A percentile compares a stretch with the other conserved stretches of the same genome.
These are phyloP conservation scores for Auriscalpium vulgare DNA, from an alignment of 768 basidiomycete genomes.

Conservation along the genomic window DNA sequence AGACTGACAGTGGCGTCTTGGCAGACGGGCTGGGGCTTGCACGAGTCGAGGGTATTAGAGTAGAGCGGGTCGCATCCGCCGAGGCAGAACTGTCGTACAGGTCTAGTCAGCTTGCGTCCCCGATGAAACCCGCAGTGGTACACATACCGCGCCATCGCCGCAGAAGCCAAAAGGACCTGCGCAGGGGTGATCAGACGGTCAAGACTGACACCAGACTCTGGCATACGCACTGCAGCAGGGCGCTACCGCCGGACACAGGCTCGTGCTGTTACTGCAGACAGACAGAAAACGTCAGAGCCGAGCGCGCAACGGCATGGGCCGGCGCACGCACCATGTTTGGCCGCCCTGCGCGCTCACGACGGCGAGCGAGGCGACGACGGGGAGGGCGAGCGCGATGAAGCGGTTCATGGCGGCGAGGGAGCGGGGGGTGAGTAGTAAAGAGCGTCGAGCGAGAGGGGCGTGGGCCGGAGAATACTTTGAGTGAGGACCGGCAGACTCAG, in stretches of 20 bases:
- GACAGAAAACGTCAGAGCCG: neutral
- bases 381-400: neutral
- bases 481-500: neutral
- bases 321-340: constrained; percentile 14
- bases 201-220: neutral
- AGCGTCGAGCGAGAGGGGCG: neutral
- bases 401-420: neutral
- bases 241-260: constrained; percentile 26
- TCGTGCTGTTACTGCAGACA: constrained; percentile 28
- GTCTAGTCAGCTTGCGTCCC: constrained; percentile 6
- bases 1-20: constrained; percentile 42
- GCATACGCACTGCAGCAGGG: constrained; percentile 38
- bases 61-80: constrained; percentile 81
- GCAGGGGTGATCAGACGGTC: neutral
- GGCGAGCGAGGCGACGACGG: constrained; percentile 5
- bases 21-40: constrained; percentile 67
- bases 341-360: constrained; percentile 16
- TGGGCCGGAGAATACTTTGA: neutral
- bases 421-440: neutral
- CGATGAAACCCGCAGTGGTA: neutral
- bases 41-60: constrained; percentile 58
- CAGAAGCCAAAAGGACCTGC: constrained; percentile 50
- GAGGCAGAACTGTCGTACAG: constrained; percentile 53
- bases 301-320: neutral
- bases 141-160: constrained; percentile 33